Percentiles rank a stretch among this genome's conserved stretches.
phyloP scores from a whole-genome alignment of 2,329 filamentous ascomycete species.

The Colletotrichum musae region DNA sequence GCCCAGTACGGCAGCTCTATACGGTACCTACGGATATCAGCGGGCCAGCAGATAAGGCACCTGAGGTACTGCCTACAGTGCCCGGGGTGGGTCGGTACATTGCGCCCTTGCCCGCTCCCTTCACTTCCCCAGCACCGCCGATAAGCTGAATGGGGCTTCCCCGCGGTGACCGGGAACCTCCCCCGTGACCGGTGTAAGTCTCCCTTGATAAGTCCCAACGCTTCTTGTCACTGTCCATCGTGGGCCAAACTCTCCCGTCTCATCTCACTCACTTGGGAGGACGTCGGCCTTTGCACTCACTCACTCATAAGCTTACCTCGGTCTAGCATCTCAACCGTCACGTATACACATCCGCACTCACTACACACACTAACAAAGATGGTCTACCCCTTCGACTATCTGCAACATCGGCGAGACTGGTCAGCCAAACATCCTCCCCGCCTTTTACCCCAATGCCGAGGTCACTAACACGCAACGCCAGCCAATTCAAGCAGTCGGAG shows the following conservation, averaged over 20 bases:
- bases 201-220: slow-evolving; percentile 20
- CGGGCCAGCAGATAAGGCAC: slow-evolving; percentile 35
- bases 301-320: neutral
- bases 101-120: too few relatives aligned
- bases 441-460: neutral
- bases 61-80: slow-evolving; percentile 1
- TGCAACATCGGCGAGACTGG: slow-evolving; percentile 81
- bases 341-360: neutral
- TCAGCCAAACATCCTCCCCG: slow-evolving; percentile 55
- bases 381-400: slow-evolving; percentile 65
- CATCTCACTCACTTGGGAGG: neutral
- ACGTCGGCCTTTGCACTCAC: neutral
- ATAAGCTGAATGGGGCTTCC: slow-evolving; percentile 39
- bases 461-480: slow-evolving; percentile 57
- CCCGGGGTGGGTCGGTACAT: too few relatives aligned
- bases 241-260: neutral
- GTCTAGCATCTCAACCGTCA: too few relatives aligned
- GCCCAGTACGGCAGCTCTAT: slow-evolving; percentile 33
- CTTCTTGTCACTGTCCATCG: slow-evolving; percentile 5
- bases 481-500: slow-evolving; percentile 84
- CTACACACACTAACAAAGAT: slow-evolving; percentile 21
- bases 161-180: slow-evolving; percentile 30
- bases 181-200: slow-evolving; percentile 37
- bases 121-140: slow-evolving; percentile 30
- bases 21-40: slow-evolving; percentile 35